Evolutionary conservation across 768 basidiomycete genomes (phyloP).

Genomic region (Suillus brevipes): DNA sequence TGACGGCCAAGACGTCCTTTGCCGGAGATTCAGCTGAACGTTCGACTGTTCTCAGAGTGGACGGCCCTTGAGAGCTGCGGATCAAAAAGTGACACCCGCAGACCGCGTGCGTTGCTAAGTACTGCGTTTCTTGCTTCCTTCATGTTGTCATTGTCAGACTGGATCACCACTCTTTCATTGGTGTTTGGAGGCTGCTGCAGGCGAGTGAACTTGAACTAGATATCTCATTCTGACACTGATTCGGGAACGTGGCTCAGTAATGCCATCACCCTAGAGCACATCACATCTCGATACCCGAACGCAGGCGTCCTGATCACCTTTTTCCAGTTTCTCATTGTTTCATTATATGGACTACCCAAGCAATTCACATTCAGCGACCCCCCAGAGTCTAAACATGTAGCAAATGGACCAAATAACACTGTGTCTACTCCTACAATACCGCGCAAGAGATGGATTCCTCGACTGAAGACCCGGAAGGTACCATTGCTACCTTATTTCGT

Average conservation of each 20-base stretch:
- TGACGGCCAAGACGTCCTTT: not conserved
- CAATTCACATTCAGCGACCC: conserved; percentile 43
- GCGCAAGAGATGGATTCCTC: conserved; percentile 34
- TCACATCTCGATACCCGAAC: conserved; percentile 67
- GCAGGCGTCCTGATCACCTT: conserved; percentile 85
- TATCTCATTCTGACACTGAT: not conserved
- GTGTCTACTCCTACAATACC: conserved; percentile 3
- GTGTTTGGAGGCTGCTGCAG: conserved; percentile 94
- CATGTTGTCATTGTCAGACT: conserved; percentile 35
- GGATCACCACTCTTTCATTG: conserved; percentile 66
- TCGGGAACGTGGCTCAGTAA: conserved; percentile 48
- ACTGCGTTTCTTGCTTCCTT: not conserved
- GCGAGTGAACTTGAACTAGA: conserved; percentile 30
- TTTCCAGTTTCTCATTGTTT: conserved; percentile 78
- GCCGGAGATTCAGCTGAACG: not conserved
- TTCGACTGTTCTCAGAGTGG: not conserved
- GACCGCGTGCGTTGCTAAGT: not conserved
- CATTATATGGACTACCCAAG: conserved; percentile 68
- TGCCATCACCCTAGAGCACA: conserved; percentile 73
- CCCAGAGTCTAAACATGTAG: conserved; percentile 33
- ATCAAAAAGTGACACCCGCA: not conserved
- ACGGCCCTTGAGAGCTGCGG: not conserved
- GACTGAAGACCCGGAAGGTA: conserved; percentile 61
- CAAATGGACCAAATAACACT: not conserved
- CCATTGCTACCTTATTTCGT: conserved; percentile 72